phyloP scores from a whole-genome alignment of 768 basidiomycete species.

The Butyriboletus loyo region DNA sequence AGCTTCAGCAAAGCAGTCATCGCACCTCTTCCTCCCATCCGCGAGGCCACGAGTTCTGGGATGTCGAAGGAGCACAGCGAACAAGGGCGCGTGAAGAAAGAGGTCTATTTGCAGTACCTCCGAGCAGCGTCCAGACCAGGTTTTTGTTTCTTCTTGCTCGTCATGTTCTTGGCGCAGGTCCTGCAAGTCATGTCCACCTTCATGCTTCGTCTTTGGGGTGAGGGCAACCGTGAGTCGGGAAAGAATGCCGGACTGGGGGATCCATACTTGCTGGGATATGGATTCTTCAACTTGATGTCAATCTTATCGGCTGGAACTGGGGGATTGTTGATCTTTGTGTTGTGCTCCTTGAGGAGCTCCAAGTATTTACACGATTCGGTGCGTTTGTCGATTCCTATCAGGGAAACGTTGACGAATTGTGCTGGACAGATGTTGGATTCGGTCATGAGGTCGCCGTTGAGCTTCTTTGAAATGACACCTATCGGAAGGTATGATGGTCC shows the following conservation, averaged over 20 bases:
- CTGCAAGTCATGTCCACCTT: conserved; percentile 57
- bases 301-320: conserved; percentile 52
- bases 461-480: conserved; percentile 89
- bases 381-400: conserved; percentile 19
- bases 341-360: conserved; percentile 72
- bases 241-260: conserved; percentile 54
- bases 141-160: conserved; percentile 61
- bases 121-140: conserved; percentile 74
- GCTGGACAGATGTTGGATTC: conserved; percentile 67
- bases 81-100: conserved; percentile 73
- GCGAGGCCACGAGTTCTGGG: conserved; percentile 42
- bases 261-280: conserved; percentile 61
- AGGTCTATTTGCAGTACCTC: conserved; percentile 78
- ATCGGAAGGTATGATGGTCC: conserved; percentile 59
- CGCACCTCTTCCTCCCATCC: conserved; percentile 39
- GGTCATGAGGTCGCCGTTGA: conserved; percentile 78
- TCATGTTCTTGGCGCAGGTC: conserved; percentile 54
- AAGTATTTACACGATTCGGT: conserved; percentile 75
- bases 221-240: conserved; percentile 64
- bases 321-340: conserved; percentile 70
- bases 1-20: conserved; percentile 60
- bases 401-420: not conserved
- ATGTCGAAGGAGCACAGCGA: conserved; percentile 70
- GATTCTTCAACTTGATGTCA: conserved; percentile 59
- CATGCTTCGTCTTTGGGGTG: conserved; percentile 78